Evolutionary conservation across 805 yeast species (phyloP).

Genomic region (Clavispora fructus): DNA sequence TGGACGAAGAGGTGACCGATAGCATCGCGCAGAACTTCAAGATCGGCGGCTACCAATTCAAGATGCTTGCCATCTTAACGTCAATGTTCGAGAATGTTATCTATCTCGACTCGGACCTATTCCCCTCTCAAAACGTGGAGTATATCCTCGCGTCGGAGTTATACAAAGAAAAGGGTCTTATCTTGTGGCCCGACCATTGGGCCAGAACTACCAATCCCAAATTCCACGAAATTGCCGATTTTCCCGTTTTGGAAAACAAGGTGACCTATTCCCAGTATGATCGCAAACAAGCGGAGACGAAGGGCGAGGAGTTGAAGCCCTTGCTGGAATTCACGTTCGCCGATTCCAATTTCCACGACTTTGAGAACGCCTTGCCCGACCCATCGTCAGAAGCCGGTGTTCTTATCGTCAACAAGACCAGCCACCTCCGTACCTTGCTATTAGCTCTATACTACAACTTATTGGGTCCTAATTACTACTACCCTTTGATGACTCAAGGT

Average conservation of each 20-base stretch:
- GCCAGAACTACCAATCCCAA: slow-evolving; percentile 60
- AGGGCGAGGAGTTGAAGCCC: slow-evolving; percentile 24
- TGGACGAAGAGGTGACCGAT: slow-evolving; percentile 24
- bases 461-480: slow-evolving; percentile 60
- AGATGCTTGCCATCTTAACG: slow-evolving; percentile 55
- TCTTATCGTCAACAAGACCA: slow-evolving; percentile 53
- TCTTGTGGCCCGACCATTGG: slow-evolving; percentile 72
- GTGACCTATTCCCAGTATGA: slow-evolving; percentile 28
- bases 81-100: slow-evolving; percentile 49
- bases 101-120: slow-evolving; percentile 48
- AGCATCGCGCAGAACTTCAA: slow-evolving; percentile 14
- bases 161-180: slow-evolving; percentile 43
- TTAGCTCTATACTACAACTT: slow-evolving; percentile 61
- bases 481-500: slow-evolving; percentile 66
- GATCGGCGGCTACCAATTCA: slow-evolving; percentile 46
- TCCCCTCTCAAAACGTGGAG: slow-evolving; percentile 40
- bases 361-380: slow-evolving; percentile 61
- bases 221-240: slow-evolving; percentile 49
- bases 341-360: slow-evolving; percentile 50
- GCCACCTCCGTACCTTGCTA: slow-evolving; percentile 54
- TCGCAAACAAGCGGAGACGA: slow-evolving; percentile 29
- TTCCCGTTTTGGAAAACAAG: slow-evolving; percentile 29
- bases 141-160: slow-evolving; percentile 41
- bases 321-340: slow-evolving; percentile 17
- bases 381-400: slow-evolving; percentile 71